Conservation (phyloP, 2,329 filamentous ascomycete genomes). For the Colletotrichum sp. region DNA sequence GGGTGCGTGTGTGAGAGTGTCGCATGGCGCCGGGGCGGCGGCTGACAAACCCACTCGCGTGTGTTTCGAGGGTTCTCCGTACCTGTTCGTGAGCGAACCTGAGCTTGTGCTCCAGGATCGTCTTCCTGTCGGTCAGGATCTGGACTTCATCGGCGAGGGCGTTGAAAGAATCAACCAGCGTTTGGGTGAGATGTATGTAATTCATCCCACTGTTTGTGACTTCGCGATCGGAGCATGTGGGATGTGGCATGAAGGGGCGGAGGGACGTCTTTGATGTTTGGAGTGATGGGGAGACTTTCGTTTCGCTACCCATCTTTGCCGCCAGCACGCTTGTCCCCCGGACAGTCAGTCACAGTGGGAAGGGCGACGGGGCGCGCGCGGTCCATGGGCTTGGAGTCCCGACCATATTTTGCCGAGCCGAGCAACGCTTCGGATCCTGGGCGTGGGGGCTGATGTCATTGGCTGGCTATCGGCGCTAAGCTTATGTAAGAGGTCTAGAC, state of each 20-base stretch:
- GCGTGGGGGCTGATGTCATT: slow-evolving; percentile 17
- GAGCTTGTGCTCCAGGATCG: slow-evolving; percentile 70
- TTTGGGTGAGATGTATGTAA: slow-evolving; percentile 53
- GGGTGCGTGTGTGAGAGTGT: slow-evolving; percentile 4
- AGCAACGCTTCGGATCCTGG: neutral
- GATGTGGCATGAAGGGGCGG: slow-evolving; percentile 16
- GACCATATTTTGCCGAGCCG: slow-evolving; percentile 19
- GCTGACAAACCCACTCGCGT: slow-evolving; percentile 17
- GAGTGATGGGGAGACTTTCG: slow-evolving; percentile 16
- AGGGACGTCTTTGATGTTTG: slow-evolving; percentile 7
- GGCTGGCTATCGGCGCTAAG: neutral
- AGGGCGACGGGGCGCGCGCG: neutral
- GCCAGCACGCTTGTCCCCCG: slow-evolving; percentile 3
- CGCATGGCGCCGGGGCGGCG: neutral
- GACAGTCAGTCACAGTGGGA: neutral
- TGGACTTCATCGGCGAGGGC: slow-evolving; percentile 70
- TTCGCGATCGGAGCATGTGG: slow-evolving; percentile 19
- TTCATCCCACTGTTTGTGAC: slow-evolving; percentile 41
- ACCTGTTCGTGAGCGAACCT: slow-evolving; percentile 72
- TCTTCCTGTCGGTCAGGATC: slow-evolving; percentile 66
- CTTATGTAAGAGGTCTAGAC: slow-evolving; percentile 6
- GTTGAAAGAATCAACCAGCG: slow-evolving; percentile 68
- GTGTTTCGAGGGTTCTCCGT: slow-evolving; percentile 32
- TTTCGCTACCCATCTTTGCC: slow-evolving; percentile 16
- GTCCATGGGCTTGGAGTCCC: slow-evolving; percentile 1